Evolutionary conservation across 352 stramenopile genomes (phyloP).

Genomic region (Phytophthora capsici): DNA sequence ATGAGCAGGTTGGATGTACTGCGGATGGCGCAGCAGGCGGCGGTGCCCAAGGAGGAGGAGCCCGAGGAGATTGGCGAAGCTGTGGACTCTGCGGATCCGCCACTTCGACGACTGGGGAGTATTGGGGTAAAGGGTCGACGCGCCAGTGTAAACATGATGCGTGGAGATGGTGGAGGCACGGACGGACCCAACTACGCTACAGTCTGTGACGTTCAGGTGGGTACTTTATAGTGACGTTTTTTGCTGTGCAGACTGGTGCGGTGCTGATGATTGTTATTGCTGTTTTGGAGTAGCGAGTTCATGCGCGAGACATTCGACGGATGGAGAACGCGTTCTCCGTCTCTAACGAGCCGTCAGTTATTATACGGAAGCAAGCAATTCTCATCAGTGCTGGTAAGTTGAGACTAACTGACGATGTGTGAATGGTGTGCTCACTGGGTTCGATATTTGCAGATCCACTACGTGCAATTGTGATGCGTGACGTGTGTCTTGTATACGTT

Average conservation of each 20-base stretch:
- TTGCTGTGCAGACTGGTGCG: neutral
- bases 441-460: constrained; percentile 53
- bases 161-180: constrained; percentile 22
- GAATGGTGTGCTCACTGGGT: constrained; percentile 1
- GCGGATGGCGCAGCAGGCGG: constrained; percentile 61
- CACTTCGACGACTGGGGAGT: constrained; percentile 32
- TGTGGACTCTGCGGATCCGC: constrained; percentile 4
- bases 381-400: constrained; percentile 70
- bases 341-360: constrained; percentile 76
- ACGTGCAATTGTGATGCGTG: constrained; percentile 77
- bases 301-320: constrained; percentile 78
- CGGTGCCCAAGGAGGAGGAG: constrained; percentile 30
- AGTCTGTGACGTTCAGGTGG: constrained; percentile 51
- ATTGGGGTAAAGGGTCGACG: constrained; percentile 29
- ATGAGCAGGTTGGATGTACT: constrained; percentile 68
- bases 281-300: constrained; percentile 49
- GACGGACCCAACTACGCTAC: constrained; percentile 38
- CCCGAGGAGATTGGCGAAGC: constrained; percentile 21
- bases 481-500: constrained; percentile 67
- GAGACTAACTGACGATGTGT: neutral
- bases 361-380: constrained; percentile 80
- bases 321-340: constrained; percentile 80
- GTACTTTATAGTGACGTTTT: neutral
- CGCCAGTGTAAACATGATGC: constrained; percentile 25
- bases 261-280: neutral